These are phyloP conservation scores for Bipolaris sorokiniana DNA, from an alignment of 2,329 filamentous ascomycete genomes.

Conservation along the genomic window DNA sequence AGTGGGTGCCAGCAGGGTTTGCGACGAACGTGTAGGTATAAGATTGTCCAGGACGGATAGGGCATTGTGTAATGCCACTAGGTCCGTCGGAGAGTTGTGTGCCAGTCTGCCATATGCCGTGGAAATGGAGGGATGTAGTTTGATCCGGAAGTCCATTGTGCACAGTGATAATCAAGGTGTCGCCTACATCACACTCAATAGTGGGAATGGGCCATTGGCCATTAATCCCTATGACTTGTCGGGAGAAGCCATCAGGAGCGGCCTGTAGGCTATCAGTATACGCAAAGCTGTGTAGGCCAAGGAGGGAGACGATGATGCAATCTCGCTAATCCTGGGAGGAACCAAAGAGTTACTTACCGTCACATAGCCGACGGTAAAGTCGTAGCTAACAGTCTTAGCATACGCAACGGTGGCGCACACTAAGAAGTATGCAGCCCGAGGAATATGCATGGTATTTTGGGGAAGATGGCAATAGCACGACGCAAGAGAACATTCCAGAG, in stretches of 20 bases:
- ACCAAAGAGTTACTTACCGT: conserved; percentile 13
- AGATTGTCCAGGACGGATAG: conserved; percentile 65
- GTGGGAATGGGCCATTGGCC: conserved; percentile 60
- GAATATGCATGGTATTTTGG: conserved; percentile 14
- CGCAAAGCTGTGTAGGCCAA: too few species aligned
- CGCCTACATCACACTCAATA: conserved; percentile 66
- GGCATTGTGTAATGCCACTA: conserved; percentile 72
- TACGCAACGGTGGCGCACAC: conserved; percentile 20
- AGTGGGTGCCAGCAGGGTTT: conserved; percentile 60
- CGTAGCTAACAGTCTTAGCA: conserved; percentile 52
- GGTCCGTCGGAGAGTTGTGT: conserved; percentile 75
- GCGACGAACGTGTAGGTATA: conserved; percentile 72
- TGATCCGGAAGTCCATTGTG: conserved; percentile 36
- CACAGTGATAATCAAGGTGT: conserved; percentile 43
- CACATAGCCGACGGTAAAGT: conserved; percentile 63
- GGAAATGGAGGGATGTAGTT: conserved; percentile 53
- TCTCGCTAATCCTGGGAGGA: neutral
- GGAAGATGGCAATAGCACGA: neutral
- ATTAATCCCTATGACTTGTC: conserved; percentile 79
- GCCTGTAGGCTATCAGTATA: conserved; percentile 3
- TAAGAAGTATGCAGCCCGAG: conserved; percentile 5
- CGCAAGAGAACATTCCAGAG: neutral
- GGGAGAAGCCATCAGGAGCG: conserved; percentile 68
- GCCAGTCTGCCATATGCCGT: conserved; percentile 55
- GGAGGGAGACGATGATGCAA: neutral